These are phyloP conservation scores for Hyphopichia fennica DNA, from an alignment of 1,139 yeast species.

Conservation along the genomic window DNA sequence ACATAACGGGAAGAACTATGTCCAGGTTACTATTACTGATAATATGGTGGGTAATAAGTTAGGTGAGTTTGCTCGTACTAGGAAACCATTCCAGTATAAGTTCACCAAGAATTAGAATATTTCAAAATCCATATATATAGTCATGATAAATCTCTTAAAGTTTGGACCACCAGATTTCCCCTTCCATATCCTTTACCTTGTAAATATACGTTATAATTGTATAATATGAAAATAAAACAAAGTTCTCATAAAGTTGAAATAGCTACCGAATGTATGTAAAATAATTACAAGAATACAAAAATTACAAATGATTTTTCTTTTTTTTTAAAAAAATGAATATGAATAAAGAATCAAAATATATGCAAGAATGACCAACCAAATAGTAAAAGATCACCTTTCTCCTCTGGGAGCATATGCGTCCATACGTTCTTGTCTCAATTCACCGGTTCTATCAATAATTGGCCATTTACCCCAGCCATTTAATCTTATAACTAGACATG, in stretches of 20 bases:
- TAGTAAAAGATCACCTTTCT: background rate
- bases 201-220: slow-evolving; percentile 1
- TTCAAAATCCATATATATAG: background rate
- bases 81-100: slow-evolving; percentile 83
- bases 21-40: slow-evolving; percentile 81
- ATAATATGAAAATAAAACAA: background rate
- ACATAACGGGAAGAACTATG: slow-evolving; percentile 94
- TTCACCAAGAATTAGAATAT: slow-evolving; percentile 55
- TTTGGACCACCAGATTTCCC: background rate
- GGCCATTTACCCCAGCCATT: slow-evolving; percentile 97
- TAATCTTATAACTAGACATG: slow-evolving; percentile 76
- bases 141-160: background rate
- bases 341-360: background rate
- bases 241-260: too few relatives aligned
- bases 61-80: slow-evolving; percentile 93
- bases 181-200: background rate
- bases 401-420: slow-evolving; percentile 45
- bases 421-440: slow-evolving; percentile 71
- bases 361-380: slow-evolving; percentile 4
- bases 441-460: slow-evolving; percentile 76
- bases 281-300: too few relatives aligned
- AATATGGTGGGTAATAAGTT: slow-evolving; percentile 97
- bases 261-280: too few relatives aligned
- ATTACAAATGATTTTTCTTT: too few relatives aligned
- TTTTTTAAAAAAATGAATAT: background rate